These are phyloP conservation scores for Pythium phragmitis DNA, from an alignment of 352 stramenopile species.

Conservation along the genomic window DNA sequence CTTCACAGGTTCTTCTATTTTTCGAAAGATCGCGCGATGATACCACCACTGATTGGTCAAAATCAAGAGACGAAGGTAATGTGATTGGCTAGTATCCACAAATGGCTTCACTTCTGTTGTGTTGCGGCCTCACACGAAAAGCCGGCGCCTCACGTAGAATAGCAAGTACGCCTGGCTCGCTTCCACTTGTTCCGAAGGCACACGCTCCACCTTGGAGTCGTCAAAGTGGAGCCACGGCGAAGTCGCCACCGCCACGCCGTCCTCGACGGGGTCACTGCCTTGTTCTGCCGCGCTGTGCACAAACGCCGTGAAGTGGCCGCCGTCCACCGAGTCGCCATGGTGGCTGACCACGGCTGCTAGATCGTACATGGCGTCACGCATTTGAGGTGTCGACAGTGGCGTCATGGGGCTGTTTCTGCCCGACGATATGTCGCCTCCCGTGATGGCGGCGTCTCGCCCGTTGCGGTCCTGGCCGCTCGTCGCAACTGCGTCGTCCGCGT, in stretches of 20 bases:
- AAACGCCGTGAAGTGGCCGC: constrained; percentile 72
- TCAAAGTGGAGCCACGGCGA: constrained; percentile 64
- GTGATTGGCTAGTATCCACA: constrained; percentile 1
- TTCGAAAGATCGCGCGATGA: constrained; percentile 2
- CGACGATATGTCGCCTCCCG: not conserved
- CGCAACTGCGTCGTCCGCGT: constrained; percentile 19
- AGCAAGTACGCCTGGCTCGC: constrained; percentile 59
- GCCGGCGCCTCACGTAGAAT: constrained; percentile 38
- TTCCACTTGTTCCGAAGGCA: constrained; percentile 38
- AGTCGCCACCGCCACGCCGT: not conserved
- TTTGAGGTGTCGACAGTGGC: constrained; percentile 12
- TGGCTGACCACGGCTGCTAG: constrained; percentile 63
- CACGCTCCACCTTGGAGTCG: constrained; percentile 43
- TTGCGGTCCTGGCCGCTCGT: constrained; percentile 15
- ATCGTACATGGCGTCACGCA: constrained; percentile 50
- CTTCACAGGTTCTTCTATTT: not conserved
- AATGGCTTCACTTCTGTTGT: constrained; percentile 5
- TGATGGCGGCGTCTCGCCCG: constrained; percentile 15
- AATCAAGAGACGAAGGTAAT: not conserved
- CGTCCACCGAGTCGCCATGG: constrained; percentile 64
- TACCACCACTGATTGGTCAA: not conserved
- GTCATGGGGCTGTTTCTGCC: constrained; percentile 14
- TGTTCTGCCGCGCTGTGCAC: constrained; percentile 31
- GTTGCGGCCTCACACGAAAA: constrained; percentile 23
- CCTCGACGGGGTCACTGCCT: not conserved